phyloP scores from a whole-genome alignment of 306 rosid genomes.

The Vicia villosa region DNA sequence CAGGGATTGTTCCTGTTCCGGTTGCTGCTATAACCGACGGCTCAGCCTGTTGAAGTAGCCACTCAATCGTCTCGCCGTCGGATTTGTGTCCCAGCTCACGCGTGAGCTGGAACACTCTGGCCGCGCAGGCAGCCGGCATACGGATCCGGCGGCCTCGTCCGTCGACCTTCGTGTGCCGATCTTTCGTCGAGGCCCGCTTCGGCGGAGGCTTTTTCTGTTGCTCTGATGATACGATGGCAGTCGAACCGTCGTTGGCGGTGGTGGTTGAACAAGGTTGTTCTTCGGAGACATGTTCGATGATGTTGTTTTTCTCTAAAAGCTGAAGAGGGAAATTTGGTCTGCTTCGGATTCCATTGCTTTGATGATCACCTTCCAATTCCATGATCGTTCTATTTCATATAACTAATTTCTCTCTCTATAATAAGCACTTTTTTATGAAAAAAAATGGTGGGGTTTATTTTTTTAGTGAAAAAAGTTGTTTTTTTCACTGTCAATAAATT shows the following conservation, averaged over 20 bases:
- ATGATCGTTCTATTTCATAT: conserved; percentile 59
- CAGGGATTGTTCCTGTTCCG: conserved; percentile 92
- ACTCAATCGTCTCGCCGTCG: conserved; percentile 93
- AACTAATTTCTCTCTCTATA: conserved; percentile 36
- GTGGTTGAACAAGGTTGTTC: conserved; percentile 49
- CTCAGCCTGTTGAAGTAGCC: conserved; percentile 96
- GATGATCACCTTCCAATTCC: conserved; percentile 80
- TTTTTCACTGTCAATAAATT: conserved; percentile 18
- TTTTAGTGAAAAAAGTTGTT: not conserved
- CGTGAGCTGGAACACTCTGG: conserved; percentile 91
- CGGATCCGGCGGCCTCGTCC: conserved; percentile 99
- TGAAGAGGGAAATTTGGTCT: conserved; percentile 94
- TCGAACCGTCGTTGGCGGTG: conserved; percentile 26
- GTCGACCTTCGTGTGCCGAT: conserved; percentile 90
- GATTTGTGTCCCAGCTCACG: conserved; percentile 90
- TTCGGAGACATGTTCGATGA: conserved; percentile 35
- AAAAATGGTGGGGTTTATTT: conserved; percentile 41
- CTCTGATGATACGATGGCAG: not conserved
- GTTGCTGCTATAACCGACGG: conserved; percentile 93
- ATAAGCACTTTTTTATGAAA: conserved; percentile 30
- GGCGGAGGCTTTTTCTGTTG: conserved; percentile 56
- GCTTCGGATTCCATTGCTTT: conserved; percentile 70
- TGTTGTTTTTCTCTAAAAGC: conserved; percentile 63
- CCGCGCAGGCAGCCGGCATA: conserved; percentile 98
- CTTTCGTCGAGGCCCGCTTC: conserved; percentile 75